Conservation (phyloP, 805 yeast genomes). For the Cyberlindnera misumaiensis region DNA sequence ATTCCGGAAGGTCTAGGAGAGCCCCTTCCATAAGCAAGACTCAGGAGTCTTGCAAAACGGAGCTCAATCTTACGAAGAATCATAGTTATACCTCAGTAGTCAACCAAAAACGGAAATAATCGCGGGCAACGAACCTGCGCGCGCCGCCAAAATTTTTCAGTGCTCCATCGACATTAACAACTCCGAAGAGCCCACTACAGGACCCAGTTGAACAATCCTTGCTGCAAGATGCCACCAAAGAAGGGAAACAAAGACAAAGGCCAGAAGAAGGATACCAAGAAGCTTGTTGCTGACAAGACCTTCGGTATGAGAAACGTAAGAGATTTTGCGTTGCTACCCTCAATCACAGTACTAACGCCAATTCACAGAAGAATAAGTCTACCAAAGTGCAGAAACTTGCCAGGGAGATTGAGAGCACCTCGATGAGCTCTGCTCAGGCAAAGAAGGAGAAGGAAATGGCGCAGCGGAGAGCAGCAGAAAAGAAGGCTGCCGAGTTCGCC, state of each 20-base stretch:
- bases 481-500: slow-evolving; percentile 87
- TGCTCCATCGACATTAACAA: neutral
- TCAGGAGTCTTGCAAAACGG: neutral
- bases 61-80: no score
- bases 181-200: neutral
- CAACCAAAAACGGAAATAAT: neutral
- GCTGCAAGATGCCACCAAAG: slow-evolving; percentile 73
- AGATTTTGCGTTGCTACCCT: neutral
- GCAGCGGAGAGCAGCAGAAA: slow-evolving; percentile 63
- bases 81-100: neutral
- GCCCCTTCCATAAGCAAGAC: no score
- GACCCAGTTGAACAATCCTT: neutral
- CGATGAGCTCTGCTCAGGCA: slow-evolving; percentile 52
- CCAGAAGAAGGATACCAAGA: slow-evolving; percentile 46
- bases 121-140: neutral
- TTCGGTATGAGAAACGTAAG: slow-evolving; percentile 80
- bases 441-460: slow-evolving; percentile 73
- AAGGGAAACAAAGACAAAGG: slow-evolving; percentile 47
- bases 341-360: slow-evolving; percentile 5
- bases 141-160: neutral
- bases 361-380: slow-evolving; percentile 69
- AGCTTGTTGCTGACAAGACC: slow-evolving; percentile 80
- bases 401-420: slow-evolving; percentile 50
- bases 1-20: neutral
- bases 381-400: slow-evolving; percentile 77